These are phyloP conservation scores for Colletotrichum sp. DNA, from an alignment of 2,329 filamentous ascomycete species.

Conservation along the genomic window DNA sequence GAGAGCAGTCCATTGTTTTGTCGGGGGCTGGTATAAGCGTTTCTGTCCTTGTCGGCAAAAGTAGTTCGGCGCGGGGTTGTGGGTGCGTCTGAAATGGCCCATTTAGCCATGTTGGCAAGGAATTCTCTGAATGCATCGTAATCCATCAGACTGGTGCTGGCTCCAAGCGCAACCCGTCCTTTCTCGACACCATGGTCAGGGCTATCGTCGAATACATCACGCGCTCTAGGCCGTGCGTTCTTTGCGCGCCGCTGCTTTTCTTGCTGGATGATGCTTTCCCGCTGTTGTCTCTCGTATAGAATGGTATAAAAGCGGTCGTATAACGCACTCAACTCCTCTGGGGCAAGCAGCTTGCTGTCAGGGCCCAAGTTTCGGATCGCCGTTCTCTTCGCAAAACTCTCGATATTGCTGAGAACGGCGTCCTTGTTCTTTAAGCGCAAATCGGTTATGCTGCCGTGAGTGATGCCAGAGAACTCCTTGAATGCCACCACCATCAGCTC, in stretches of 20 bases:
- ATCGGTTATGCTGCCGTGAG: conserved; percentile 89
- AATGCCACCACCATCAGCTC: conserved; percentile 99
- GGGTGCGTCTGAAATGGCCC: conserved; percentile 90
- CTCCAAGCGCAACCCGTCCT: conserved; percentile 85
- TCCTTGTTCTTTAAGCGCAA: conserved; percentile 92
- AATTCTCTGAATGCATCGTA: conserved; percentile 97
- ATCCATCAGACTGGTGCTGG: conserved; percentile 93
- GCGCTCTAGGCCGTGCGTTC: conserved; percentile 60
- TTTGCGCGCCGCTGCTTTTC: conserved; percentile 72
- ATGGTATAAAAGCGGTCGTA: conserved; percentile 96
- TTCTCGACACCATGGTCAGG: conserved; percentile 70
- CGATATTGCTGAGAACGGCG: conserved; percentile 91
- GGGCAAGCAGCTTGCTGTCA: conserved; percentile 88
- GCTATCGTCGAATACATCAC: conserved; percentile 35
- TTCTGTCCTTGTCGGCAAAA: conserved; percentile 56
- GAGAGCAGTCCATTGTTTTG: conserved; percentile 35
- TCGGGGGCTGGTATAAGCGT: conserved; percentile 39
- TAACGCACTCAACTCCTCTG: conserved; percentile 85
- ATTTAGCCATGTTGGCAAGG: conserved; percentile 85
- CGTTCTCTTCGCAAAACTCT: conserved; percentile 95
- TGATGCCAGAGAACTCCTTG: conserved; percentile 96
- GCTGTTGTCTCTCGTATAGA: conserved; percentile 89
- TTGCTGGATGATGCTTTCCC: conserved; percentile 78
- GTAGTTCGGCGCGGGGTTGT: conserved; percentile 56
- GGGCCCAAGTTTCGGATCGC: conserved; percentile 95